Conservation (phyloP, 75 land plant genomes). For the Gnetum montanum region DNA sequence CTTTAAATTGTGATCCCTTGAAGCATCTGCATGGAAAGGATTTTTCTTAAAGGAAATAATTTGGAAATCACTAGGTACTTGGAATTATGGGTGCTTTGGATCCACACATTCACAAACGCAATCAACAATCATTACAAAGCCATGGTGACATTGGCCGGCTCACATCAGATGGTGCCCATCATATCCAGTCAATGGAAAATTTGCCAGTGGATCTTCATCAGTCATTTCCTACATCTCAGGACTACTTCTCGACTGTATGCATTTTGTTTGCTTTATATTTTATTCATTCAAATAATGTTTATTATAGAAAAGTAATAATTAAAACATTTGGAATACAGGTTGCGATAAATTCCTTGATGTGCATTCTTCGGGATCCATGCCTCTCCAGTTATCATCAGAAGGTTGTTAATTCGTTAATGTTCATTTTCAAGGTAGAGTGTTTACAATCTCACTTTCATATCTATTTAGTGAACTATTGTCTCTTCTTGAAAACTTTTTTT, state of each 20-base stretch:
- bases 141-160: slow-evolving; percentile 70
- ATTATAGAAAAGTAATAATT: no score
- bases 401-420: slow-evolving; percentile 93
- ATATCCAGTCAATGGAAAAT: slow-evolving; percentile 77
- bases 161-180: slow-evolving; percentile 64
- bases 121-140: slow-evolving; percentile 55
- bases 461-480: no score
- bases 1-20: no score
- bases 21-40: no score
- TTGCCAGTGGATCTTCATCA: slow-evolving; percentile 77
- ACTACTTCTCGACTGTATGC: slow-evolving; percentile 85
- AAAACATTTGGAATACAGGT: slow-evolving; percentile 60
- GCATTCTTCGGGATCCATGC: slow-evolving; percentile 89
- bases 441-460: no score
- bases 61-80: slow-evolving; percentile 74
- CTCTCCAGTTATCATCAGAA: slow-evolving; percentile 90
- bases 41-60: background rate
- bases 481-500: no score
- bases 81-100: slow-evolving; percentile 97
- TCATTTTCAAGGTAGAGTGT: slow-evolving; percentile 98
- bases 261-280: background rate
- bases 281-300: no score
- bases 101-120: slow-evolving; percentile 83
- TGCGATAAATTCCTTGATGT: slow-evolving; percentile 91
- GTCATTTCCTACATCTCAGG: slow-evolving; percentile 86